Base-by-base conservation (phyloP, 495 filamentous ascomycete species). In the Oidiodendron maius region DNA sequence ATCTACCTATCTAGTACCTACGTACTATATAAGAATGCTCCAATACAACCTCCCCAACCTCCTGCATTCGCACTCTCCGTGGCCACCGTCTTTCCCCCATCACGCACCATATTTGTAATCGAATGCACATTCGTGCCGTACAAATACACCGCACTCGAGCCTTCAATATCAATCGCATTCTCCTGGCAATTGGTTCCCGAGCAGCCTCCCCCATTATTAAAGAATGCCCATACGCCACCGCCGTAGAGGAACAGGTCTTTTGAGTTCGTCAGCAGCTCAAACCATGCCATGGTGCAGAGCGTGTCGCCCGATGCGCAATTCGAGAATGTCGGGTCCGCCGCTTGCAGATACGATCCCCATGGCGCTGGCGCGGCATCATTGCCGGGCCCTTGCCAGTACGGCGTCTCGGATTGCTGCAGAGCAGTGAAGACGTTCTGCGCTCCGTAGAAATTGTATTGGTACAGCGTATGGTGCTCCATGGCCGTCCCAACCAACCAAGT, bases 381-480 rank as follows among this genome's bases (percentile, higher is more conserved):
- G n/a, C 28, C 28, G 8, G 8, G 28, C 28, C 13, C 13, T 17
- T 84, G 80, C 59, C 78, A 87, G 54, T 80, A 80, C 26, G 84
- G 84, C 2, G 88, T 89, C 65, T 95, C 89, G 9, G 87, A 87
- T 58, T 95, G 89, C 58, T 89, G 81, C 62, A 83, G 76, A 18
- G 81, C 81, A 55, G 78, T 78, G 58, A 82, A 82, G 44, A 91
- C 70, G 53, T 86, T 81, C 55, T 76, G 60, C 9, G 80, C 78
- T 23, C 69, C 68, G 17, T 68, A 58, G 53, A 91, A 62, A 46
- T 89, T 82, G 60, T 89, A 86, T 54, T 91, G 83, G 55, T 89
- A 89, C 4, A 91, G 68, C 45, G 75, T 72, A 62, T 78, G 77
- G 58, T 94, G 88, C 67, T 94, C 88, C 15, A 81, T 81, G 0